Conservation (phyloP, 2,329 filamentous ascomycete genomes). For the Nigrospora sphaerica region DNA sequence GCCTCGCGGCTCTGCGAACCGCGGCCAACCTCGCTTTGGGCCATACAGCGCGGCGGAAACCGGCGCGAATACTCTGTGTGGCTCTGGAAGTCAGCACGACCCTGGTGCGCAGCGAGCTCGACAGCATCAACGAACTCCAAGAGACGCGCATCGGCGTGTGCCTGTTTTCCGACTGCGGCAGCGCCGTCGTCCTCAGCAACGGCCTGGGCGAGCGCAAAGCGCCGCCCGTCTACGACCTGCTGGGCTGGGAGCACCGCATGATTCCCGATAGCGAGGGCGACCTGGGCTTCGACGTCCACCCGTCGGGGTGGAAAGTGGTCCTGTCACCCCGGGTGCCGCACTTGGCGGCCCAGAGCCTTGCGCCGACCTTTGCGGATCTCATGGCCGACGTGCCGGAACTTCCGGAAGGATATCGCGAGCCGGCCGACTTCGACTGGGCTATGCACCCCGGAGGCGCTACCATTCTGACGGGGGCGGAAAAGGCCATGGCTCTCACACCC, state of each 20-base stretch:
- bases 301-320: slow-evolving; percentile 61
- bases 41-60: slow-evolving; percentile 47
- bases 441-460: slow-evolving; percentile 64
- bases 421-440: slow-evolving; percentile 64
- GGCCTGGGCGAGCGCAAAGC: slow-evolving; percentile 40
- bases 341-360: slow-evolving; percentile 43
- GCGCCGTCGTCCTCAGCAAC: slow-evolving; percentile 58
- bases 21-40: slow-evolving; percentile 61
- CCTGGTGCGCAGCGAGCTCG: slow-evolving; percentile 57
- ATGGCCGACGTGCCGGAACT: slow-evolving; percentile 38
- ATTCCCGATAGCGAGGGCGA: slow-evolving; percentile 56
- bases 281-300: slow-evolving; percentile 59
- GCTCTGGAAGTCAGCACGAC: slow-evolving; percentile 57
- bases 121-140: slow-evolving; percentile 51
- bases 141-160: slow-evolving; percentile 58
- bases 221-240: slow-evolving; percentile 48
- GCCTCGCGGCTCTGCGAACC: slow-evolving; percentile 53
- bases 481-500: slow-evolving; percentile 46
- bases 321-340: slow-evolving; percentile 55
- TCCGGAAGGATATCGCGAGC: slow-evolving; percentile 32
- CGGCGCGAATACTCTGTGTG: slow-evolving; percentile 57
- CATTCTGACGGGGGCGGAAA: slow-evolving; percentile 58
- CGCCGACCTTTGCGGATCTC: slow-evolving; percentile 47
- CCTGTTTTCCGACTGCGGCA: slow-evolving; percentile 66
- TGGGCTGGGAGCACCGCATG: slow-evolving; percentile 59